A percentile compares a stretch with the other conserved stretches of the same genome.
phyloP scores from a whole-genome alignment of 148 eudicot species.

The Polygonum aviculare region DNA sequence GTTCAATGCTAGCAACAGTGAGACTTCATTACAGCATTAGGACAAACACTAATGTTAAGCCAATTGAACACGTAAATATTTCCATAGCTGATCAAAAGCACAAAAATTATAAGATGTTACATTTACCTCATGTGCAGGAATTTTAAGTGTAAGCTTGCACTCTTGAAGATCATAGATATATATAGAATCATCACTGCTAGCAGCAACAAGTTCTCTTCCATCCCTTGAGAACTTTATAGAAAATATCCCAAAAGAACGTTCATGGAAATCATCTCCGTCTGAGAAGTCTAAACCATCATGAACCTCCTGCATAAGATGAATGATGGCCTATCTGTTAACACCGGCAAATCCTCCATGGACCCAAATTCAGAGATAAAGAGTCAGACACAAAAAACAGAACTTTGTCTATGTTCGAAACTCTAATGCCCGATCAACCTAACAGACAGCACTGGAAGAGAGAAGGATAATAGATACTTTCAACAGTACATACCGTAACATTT shows the following conservation, averaged over 20 bases:
- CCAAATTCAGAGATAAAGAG: neutral
- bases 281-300: constrained; percentile 85
- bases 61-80: neutral
- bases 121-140: constrained; percentile 67
- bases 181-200: constrained; percentile 59
- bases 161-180: constrained; percentile 76
- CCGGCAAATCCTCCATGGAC: neutral
- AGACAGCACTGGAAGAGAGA: neutral
- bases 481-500: constrained; percentile 61
- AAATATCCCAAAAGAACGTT: constrained; percentile 57
- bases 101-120: neutral
- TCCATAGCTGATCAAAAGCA: neutral
- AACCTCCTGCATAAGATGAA: constrained; percentile 51
- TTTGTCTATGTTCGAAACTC: neutral
- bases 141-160: constrained; percentile 40
- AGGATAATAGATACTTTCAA: neutral
- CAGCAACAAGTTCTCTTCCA: constrained; percentile 89
- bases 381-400: neutral
- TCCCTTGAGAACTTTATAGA: constrained; percentile 82
- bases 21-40: neutral
- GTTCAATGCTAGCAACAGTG: neutral
- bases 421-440: neutral
- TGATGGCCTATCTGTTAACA: neutral
- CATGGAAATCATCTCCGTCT: constrained; percentile 31
- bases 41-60: neutral